Base-by-base conservation (phyloP, 805 yeast genomes). In the Nakazawaea pomicola region DNA sequence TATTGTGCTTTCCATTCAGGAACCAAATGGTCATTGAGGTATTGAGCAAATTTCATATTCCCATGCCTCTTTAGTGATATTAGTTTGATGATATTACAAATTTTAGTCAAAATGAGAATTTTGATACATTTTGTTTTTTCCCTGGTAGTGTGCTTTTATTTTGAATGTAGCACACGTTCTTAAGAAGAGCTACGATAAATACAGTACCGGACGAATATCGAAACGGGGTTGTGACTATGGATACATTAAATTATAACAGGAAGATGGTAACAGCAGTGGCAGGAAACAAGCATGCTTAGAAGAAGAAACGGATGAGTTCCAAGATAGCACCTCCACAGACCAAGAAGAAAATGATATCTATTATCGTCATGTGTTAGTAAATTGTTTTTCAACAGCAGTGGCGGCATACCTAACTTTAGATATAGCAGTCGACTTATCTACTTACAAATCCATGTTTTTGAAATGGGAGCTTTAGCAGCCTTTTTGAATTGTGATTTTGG, bases 1-100 rank as follows among this genome's bases (percentile, higher is more conserved):
- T 90, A 90, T 53, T 80, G 80, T 40, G 78, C 81, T 53, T 77
- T 79, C 97, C 97, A 90, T 53, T 84, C 95, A 4, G 96, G 95
- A 42, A 84, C 83, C 28, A 78, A 69, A 43, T 81, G 81, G 37
- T 80, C 82, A 48, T 71, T 74, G 43, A 82, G 64, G 18, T 83
- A 76, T 47, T 78, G 82, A 10, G 80, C 82, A 55, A 82, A 82
- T 62, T 82, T 81, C 90, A 82, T 82, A 9, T 12, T 7, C 12
- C 19, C 15, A 10, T 33, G n/a, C n/a, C n/a, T n/a, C n/a, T n/a
- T n/a, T n/a, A n/a, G n/a, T n/a, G n/a, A n/a, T n/a, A n/a, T n/a
- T n/a, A n/a, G n/a, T n/a, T n/a, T n/a, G n/a, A n/a, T n/a, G n/a
- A n/a, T n/a, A n/a, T n/a, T n/a, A n/a, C n/a, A n/a, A n/a, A n/a